Percentiles rank a stretch among this genome's conserved stretches.
phyloP scores from a whole-genome alignment of 306 rosid species.

The Dryas alaskensis region DNA sequence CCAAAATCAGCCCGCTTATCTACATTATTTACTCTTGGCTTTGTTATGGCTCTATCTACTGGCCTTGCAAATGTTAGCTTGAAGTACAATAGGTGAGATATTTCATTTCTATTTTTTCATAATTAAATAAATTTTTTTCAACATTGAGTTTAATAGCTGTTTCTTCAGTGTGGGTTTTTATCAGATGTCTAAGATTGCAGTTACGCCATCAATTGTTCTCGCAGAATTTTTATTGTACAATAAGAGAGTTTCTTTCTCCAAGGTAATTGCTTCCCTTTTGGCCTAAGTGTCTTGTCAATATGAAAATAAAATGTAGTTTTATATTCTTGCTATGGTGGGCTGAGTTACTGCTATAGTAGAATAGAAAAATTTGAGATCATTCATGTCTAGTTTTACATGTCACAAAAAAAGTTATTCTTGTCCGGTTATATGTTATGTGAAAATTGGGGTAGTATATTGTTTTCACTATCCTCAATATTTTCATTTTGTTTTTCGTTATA shows the following conservation, averaged over 20 bases:
- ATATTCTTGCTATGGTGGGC: neutral
- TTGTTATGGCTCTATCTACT: conserved; percentile 80
- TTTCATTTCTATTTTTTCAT: conserved; percentile 11
- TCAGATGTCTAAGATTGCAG: conserved; percentile 94
- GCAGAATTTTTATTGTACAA: conserved; percentile 64
- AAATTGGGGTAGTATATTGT: neutral
- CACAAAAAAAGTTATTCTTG: neutral
- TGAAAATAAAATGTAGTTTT: neutral
- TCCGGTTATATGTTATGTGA: neutral
- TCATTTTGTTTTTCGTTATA: neutral
- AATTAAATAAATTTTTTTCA: conserved; percentile 5
- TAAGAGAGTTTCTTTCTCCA: conserved; percentile 62
- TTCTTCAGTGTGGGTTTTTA: conserved; percentile 82
- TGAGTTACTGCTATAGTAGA: neutral
- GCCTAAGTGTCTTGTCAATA: neutral
- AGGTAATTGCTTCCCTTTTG: conserved; percentile 41
- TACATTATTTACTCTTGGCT: conserved; percentile 64
- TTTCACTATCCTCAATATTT: neutral
- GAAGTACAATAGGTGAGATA: conserved; percentile 74
- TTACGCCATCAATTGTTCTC: conserved; percentile 75
- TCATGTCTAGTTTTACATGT: neutral
- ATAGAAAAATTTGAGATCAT: neutral
- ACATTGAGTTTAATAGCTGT: conserved; percentile 32
- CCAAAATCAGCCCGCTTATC: conserved; percentile 56
- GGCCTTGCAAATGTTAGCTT: conserved; percentile 91